Evolutionary conservation across 2,329 filamentous ascomycete species (phyloP).

Genomic region (Cercospora janseana): DNA sequence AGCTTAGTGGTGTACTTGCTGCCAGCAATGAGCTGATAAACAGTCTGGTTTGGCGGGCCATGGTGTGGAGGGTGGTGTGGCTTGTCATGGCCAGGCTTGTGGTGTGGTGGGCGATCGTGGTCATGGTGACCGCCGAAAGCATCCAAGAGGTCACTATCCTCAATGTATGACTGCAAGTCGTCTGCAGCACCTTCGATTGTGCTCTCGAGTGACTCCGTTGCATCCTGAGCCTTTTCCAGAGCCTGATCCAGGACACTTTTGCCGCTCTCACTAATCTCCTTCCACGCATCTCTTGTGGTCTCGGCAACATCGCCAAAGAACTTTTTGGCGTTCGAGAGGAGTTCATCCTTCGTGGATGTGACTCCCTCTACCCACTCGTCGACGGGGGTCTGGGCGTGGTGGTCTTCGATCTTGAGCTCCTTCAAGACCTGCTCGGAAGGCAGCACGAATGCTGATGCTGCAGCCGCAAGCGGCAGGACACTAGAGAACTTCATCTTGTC

Average conservation of each 20-base stretch:
- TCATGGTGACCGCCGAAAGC: constrained; percentile 37
- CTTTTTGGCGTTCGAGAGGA: constrained; percentile 37
- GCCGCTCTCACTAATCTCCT: constrained; percentile 22
- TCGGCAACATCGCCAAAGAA: constrained; percentile 33
- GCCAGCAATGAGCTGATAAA: constrained; percentile 75
- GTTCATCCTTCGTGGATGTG: constrained; percentile 40
- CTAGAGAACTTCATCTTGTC: constrained; percentile 50
- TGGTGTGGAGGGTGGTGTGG: constrained; percentile 38
- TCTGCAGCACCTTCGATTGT: constrained; percentile 46
- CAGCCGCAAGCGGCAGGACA: constrained; percentile 51
- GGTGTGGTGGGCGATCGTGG: constrained; percentile 16
- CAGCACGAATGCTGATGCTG: constrained; percentile 54
- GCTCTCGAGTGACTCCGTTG: constrained; percentile 41
- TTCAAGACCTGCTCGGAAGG: constrained; percentile 51
- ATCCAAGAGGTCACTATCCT: constrained; percentile 37
- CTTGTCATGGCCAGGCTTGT: constrained; percentile 16
- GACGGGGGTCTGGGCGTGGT: constrained; percentile 34
- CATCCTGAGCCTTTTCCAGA: constrained; percentile 38
- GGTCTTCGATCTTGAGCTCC: constrained; percentile 42
- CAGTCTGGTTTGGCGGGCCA: constrained; percentile 62
- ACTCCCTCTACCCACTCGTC: constrained; percentile 32
- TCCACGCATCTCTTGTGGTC: constrained; percentile 23
- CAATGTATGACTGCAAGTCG: constrained; percentile 51
- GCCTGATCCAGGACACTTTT: constrained; percentile 36
- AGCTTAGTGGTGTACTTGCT: constrained; percentile 77